Conservation (phyloP, 768 basidiomycete species). For the Lyophyllum shimeji region DNA sequence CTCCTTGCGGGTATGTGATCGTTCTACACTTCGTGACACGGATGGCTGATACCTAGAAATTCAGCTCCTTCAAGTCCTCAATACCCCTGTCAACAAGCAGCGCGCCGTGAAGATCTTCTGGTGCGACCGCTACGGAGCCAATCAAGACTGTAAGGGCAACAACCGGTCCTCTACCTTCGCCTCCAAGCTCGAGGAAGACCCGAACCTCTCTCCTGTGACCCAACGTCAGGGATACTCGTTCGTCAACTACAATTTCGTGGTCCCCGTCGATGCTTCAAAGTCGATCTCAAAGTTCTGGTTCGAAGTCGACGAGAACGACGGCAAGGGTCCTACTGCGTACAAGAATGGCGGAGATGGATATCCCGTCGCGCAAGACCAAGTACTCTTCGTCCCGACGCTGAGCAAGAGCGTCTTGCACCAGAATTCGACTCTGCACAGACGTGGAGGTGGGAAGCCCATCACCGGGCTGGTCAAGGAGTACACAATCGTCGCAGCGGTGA, state of each 20-base stretch:
- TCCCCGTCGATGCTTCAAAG: conserved; percentile 34
- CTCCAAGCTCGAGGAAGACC: conserved; percentile 28
- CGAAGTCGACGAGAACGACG: conserved; percentile 43
- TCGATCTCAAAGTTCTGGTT: conserved; percentile 55
- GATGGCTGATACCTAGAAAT: conserved; percentile 1
- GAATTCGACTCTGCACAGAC: conserved; percentile 16
- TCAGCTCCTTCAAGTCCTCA: conserved; percentile 35
- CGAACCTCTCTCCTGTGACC: conserved; percentile 37
- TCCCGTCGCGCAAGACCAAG: conserved; percentile 38
- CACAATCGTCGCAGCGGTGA: conserved; percentile 26
- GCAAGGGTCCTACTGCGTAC: conserved; percentile 32
- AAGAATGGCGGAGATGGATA: conserved; percentile 46
- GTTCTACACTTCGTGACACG: conserved; percentile 1
- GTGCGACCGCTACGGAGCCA: conserved; percentile 39
- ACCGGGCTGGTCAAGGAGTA: conserved; percentile 22
- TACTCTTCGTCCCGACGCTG: conserved; percentile 41
- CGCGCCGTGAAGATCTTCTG: conserved; percentile 41
- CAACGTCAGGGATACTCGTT: conserved; percentile 32
- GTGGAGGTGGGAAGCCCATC: conserved; percentile 22
- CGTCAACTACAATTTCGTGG: conserved; percentile 43
- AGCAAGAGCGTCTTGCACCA: conserved; percentile 27
- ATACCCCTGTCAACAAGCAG: conserved; percentile 33
- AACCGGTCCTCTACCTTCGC: conserved; percentile 33
- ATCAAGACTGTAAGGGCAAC: conserved; percentile 31
- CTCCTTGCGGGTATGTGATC: conserved; percentile 33